Base-by-base conservation (phyloP, 2,329 filamentous ascomycete species). In the Stenocarpella maydis region DNA sequence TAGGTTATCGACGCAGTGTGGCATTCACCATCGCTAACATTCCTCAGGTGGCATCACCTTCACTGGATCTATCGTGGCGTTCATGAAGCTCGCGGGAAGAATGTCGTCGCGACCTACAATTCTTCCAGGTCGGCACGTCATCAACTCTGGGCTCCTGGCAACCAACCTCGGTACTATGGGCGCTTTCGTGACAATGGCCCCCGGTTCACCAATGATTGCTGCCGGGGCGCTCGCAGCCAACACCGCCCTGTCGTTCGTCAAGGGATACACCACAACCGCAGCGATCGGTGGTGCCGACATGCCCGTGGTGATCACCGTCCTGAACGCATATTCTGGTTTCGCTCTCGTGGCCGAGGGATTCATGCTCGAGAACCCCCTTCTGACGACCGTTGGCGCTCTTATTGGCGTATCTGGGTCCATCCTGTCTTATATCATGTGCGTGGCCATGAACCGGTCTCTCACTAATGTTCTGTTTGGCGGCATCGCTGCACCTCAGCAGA, bases 221-320 rank as follows among this genome's bases (percentile, higher is more conserved):
- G 94, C 93, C 0, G 89, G 88, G 1, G 94, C 92, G 54, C 82
- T 97, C 1, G 88, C 90, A 31, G 92, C 91, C 49, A 97, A 92
- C 77, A 90, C 94, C 0, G 82, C 88, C 0, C 82, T 97, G 28
- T 95, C 92, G 71, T 97, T 97, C 78, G 82, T 92, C 71, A 95
- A 97, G 78, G 94, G 94, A 9, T 97, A 89, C 76, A 97, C 94
- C 0, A 97, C 94, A 0, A 97, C 94, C 0, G 87, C 94, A 2
- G 93, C 93, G 0, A 97, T 97, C 75, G 94, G 94, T 26, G 94
- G 94, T n/a, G 94, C 94, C 15, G 94, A 97, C 76, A 97, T 97
- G 94, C 94, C 88, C 80, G 93, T 97, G 6, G 93, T 96, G 39
- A 97, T 97, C 72, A 97, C 93, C 0, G 94, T 97, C 1, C 81